A percentile compares a stretch with the other conserved stretches of the same genome.
phyloP scores from a whole-genome alignment of 306 rosid species.

The Ceratonia siliqua region DNA sequence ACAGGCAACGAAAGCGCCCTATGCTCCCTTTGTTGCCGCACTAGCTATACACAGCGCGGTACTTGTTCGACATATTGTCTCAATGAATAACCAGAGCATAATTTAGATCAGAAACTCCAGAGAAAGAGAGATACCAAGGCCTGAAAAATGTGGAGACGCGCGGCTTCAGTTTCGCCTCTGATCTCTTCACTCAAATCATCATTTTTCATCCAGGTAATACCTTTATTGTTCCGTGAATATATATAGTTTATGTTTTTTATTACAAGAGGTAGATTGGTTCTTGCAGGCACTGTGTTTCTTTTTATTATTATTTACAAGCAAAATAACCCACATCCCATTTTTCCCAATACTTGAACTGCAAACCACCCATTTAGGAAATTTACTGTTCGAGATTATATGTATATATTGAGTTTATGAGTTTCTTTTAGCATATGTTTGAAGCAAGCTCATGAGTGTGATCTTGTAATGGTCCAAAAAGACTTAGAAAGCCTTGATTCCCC shows the following conservation, averaged over 20 bases:
- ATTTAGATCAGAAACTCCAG: neutral
- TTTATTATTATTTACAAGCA: neutral
- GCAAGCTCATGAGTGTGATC: neutral
- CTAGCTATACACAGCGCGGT: neutral
- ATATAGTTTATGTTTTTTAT: neutral
- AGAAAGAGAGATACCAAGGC: neutral
- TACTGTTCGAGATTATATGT: no score
- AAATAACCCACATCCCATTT: neutral
- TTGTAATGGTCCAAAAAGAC: neutral
- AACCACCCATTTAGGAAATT: neutral
- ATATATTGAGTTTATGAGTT: neutral
- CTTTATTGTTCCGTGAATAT: neutral
- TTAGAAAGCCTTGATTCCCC: neutral
- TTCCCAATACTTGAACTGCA: neutral
- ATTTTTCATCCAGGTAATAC: constrained; percentile 39
- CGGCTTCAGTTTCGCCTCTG: constrained; percentile 39
- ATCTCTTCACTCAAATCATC: constrained; percentile 42
- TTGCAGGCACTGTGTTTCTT: neutral
- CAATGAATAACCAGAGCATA: neutral
- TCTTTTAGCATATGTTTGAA: neutral
- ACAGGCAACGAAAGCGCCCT: neutral
- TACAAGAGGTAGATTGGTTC: neutral
- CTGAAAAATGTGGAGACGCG: constrained; percentile 61
- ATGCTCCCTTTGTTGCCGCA: neutral
- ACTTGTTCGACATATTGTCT: constrained; percentile 42